Evolutionary conservation across 2,329 filamentous ascomycete species (phyloP).

Genomic region (Tetracladium maxilliforme): DNA sequence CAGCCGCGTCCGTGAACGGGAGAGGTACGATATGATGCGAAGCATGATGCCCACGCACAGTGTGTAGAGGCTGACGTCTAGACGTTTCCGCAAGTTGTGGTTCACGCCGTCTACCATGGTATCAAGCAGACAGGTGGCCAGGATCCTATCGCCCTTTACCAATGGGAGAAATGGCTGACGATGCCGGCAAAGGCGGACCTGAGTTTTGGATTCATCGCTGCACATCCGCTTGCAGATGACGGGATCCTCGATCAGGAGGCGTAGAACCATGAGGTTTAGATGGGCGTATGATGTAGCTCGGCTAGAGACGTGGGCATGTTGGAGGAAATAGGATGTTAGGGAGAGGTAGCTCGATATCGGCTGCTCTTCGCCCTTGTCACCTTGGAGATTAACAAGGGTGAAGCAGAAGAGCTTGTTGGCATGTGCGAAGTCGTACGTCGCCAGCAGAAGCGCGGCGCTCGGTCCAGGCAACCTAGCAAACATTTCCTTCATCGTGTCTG

Average conservation of each 20-base stretch:
- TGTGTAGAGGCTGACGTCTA: conserved; percentile 76
- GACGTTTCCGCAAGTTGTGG: conserved; percentile 75
- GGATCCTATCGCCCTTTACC: conserved; percentile 54
- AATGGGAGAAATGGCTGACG: conserved; percentile 72
- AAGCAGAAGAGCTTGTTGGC: conserved; percentile 93
- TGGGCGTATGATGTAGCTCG: conserved; percentile 73
- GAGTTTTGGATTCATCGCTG: conserved; percentile 57
- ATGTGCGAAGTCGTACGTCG: conserved; percentile 84
- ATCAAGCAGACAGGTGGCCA: conserved; percentile 68
- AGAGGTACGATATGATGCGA: conserved; percentile 71
- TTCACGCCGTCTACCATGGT: conserved; percentile 82
- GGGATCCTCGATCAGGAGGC: conserved; percentile 76
- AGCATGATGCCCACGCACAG: conserved; percentile 71
- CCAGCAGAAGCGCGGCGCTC: conserved; percentile 66
- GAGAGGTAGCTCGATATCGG: conserved; percentile 76
- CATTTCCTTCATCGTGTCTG: conserved; percentile 68
- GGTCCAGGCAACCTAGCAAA: conserved; percentile 69
- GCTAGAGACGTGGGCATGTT: conserved; percentile 76
- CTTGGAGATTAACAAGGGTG: conserved; percentile 53
- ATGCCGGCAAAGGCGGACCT: conserved; percentile 78
- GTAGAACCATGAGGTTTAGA: conserved; percentile 70
- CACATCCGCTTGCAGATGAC: conserved; percentile 72
- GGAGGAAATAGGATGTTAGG: conserved; percentile 79
- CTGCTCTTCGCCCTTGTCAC: conserved; percentile 52
- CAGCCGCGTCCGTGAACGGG: conserved; percentile 66